Conservation (phyloP, 164 flowering plant genomes). For the Vitis riparia region DNA sequence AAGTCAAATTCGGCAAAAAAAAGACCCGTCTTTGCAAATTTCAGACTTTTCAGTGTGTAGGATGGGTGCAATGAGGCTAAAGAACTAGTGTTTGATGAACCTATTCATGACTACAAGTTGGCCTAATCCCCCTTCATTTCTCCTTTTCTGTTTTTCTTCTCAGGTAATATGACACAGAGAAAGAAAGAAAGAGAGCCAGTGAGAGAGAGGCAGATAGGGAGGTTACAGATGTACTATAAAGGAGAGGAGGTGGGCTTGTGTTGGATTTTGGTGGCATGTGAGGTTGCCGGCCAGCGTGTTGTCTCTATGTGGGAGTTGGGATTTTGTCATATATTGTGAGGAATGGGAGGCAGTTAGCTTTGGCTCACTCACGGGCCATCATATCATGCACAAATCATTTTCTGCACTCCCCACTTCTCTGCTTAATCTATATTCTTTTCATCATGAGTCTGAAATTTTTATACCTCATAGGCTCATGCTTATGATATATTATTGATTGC, state of each 20-base stretch:
- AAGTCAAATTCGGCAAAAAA: slow-evolving; percentile 35
- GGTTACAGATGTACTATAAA: slow-evolving; percentile 9
- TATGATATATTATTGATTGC: neutral
- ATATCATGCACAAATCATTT: slow-evolving; percentile 45
- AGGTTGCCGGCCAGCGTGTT: slow-evolving; percentile 61
- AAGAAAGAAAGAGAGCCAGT: slow-evolving; percentile 11
- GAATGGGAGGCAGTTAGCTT: slow-evolving; percentile 26
- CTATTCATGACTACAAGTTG: slow-evolving; percentile 42
- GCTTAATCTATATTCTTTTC: neutral
- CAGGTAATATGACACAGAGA: neutral
- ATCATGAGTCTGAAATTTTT: too few species aligned
- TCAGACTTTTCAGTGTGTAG: slow-evolving; percentile 34
- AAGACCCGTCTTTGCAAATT: slow-evolving; percentile 4
- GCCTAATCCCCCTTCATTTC: neutral
- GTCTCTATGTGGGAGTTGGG: slow-evolving; percentile 56
- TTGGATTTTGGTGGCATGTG: slow-evolving; percentile 64
- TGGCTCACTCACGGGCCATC: slow-evolving; percentile 44
- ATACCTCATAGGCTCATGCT: neutral
- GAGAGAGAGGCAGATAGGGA: neutral
- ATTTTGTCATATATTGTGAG: slow-evolving; percentile 42
- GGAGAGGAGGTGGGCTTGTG: slow-evolving; percentile 9
- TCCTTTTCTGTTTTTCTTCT: slow-evolving; percentile 4
- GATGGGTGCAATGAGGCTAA: slow-evolving; percentile 7
- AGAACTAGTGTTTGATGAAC: slow-evolving; percentile 9
- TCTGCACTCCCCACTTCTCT: slow-evolving; percentile 2